These are phyloP conservation scores for Annona cherimola DNA, from an alignment of 164 flowering plant genomes.

Conservation along the genomic window DNA sequence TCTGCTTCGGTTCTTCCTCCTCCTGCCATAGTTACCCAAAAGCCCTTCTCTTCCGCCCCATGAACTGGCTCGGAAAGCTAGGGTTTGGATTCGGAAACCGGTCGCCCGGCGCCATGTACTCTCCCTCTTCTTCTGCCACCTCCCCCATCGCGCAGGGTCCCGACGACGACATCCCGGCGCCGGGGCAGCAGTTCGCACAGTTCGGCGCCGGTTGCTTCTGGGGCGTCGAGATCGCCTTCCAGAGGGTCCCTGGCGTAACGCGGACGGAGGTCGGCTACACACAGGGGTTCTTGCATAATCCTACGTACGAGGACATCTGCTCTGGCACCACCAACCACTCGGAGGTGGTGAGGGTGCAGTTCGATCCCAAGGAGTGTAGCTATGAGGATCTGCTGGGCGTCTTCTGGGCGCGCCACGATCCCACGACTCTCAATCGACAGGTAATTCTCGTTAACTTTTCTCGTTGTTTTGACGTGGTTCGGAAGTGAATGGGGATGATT, in stretches of 20 bases:
- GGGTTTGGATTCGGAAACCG: conserved; percentile 1
- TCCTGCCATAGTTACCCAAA: not conserved
- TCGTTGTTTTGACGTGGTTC: too few relatives aligned
- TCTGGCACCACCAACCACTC: conserved; percentile 67
- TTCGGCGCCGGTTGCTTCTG: conserved; percentile 93
- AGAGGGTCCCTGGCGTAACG: conserved; percentile 74
- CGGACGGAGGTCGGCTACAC: conserved; percentile 84
- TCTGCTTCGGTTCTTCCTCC: not conserved
- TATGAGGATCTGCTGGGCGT: conserved; percentile 56
- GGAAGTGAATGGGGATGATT: too few relatives aligned
- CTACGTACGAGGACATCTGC: conserved; percentile 70
- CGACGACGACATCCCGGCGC: conserved; percentile 67
- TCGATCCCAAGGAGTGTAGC: conserved; percentile 68
- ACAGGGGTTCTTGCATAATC: conserved; percentile 66
- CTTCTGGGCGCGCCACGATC: conserved; percentile 87
- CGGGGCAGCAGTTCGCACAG: conserved; percentile 69
- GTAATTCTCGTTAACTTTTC: conserved; percentile 14
- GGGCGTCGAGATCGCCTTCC: conserved; percentile 86
- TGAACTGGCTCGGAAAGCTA: conserved; percentile 7
- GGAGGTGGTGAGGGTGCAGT: conserved; percentile 85
- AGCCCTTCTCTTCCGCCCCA: not conserved
- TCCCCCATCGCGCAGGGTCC: conserved; percentile 52
- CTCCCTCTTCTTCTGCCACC: not conserved
- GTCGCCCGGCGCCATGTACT: not conserved
- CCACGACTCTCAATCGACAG: conserved; percentile 88